Evolutionary conservation across 768 basidiomycete genomes (phyloP).

Genomic region (Lactifluus rugatus): DNA sequence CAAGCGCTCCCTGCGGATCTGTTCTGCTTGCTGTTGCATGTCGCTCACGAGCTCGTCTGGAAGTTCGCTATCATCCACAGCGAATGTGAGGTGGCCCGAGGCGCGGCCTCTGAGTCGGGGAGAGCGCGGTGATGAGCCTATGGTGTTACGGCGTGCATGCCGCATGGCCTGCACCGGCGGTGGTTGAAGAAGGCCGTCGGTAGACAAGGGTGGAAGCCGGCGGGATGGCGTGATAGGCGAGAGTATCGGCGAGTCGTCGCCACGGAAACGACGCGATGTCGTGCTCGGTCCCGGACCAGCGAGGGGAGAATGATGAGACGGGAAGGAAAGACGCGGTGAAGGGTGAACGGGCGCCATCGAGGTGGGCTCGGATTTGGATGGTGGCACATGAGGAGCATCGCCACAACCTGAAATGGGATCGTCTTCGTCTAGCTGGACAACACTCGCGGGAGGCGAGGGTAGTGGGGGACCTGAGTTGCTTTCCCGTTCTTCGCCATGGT

Average conservation of each 20-base stretch:
- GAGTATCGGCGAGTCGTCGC: conserved; percentile 22
- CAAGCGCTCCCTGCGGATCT: conserved; percentile 69
- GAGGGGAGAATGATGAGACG: conserved; percentile 10
- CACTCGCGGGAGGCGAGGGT: conserved; percentile 43
- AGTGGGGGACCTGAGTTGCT: conserved; percentile 44
- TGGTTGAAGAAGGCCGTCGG: conserved; percentile 46
- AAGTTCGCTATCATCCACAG: conserved; percentile 31
- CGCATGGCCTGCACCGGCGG: conserved; percentile 29
- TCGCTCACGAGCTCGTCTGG: conserved; percentile 60
- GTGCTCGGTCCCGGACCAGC: conserved; percentile 18
- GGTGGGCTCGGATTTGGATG: conserved; percentile 7
- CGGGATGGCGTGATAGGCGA: conserved; percentile 19
- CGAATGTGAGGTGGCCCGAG: conserved; percentile 27
- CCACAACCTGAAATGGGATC: not conserved
- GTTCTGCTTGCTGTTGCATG: conserved; percentile 83
- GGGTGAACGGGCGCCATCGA: not conserved
- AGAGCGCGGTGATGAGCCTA: conserved; percentile 35
- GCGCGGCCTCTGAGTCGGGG: conserved; percentile 13
- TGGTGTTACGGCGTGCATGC: conserved; percentile 60
- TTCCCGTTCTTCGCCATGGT: conserved; percentile 14
- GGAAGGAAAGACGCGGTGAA: conserved; percentile 7
- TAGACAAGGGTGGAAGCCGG: conserved; percentile 24
- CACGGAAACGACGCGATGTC: conserved; percentile 8
- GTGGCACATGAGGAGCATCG: not conserved
- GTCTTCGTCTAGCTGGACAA: conserved; percentile 21